Evolutionary conservation across 257 asterid genomes (phyloP).

Genomic region (Nicotiana paniculata): DNA sequence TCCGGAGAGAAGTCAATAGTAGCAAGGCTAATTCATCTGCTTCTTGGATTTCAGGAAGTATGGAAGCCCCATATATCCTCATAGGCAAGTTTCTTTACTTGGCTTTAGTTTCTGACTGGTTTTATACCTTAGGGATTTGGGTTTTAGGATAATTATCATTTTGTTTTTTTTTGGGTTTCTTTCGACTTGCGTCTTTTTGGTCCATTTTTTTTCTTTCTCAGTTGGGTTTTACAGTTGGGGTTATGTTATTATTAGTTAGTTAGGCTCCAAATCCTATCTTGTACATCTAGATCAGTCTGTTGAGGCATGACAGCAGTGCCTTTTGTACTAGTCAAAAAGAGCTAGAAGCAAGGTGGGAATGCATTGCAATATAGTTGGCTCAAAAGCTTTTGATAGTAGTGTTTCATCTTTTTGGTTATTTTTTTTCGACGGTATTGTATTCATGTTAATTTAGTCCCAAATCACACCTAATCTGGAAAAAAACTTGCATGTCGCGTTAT

Average conservation of each 20-base stretch:
- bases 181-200: background rate
- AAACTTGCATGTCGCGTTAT: no score
- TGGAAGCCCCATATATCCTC: slow-evolving; percentile 20
- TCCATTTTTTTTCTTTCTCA: background rate
- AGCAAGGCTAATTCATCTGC: background rate
- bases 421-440: background rate
- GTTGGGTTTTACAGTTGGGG: slow-evolving; percentile 2
- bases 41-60: background rate
- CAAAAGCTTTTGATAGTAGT: background rate
- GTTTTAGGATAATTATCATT: slow-evolving; percentile 15
- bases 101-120: slow-evolving; percentile 25
- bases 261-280: slow-evolving; percentile 17
- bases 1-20: background rate
- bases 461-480: background rate
- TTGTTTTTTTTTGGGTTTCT: background rate
- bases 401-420: background rate
- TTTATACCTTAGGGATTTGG: slow-evolving; percentile 18
- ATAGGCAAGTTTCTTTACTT: slow-evolving; percentile 18
- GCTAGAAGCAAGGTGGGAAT: slow-evolving; percentile 23
- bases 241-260: slow-evolving; percentile 1
- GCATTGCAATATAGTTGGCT: slow-evolving; percentile 18
- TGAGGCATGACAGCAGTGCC: background rate
- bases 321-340: slow-evolving; percentile 18
- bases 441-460: background rate
- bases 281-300: slow-evolving; percentile 15